Evolutionary conservation across 2,329 filamentous ascomycete species (phyloP).

Genomic region (Alternaria alternata): DNA sequence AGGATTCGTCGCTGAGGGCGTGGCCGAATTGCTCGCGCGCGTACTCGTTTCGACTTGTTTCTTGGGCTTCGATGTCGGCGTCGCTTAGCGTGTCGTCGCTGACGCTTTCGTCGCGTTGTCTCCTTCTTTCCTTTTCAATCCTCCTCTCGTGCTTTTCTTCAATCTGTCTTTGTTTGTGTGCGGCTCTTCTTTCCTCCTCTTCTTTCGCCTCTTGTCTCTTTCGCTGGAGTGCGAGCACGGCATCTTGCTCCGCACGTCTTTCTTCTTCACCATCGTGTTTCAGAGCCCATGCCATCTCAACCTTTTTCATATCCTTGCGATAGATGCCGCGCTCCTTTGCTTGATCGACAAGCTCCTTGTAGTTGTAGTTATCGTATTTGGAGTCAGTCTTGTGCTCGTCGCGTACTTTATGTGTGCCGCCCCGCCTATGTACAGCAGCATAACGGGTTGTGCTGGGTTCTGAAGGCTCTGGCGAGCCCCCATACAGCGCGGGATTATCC

Average conservation of each 20-base stretch:
- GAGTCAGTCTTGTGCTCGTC: slow-evolving; percentile 39
- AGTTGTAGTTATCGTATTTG: slow-evolving; percentile 37
- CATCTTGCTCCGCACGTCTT: slow-evolving; percentile 17
- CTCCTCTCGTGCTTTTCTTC: slow-evolving; percentile 17
- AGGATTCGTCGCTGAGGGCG: slow-evolving; percentile 29
- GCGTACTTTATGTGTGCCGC: slow-evolving; percentile 42
- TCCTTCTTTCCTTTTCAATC: slow-evolving; percentile 11
- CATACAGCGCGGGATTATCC: slow-evolving; percentile 12
- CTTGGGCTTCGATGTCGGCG: background rate
- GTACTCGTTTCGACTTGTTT: slow-evolving; percentile 6
- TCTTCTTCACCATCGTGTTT: slow-evolving; percentile 27
- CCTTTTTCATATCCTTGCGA: slow-evolving; percentile 44
- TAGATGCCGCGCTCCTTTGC: slow-evolving; percentile 32
- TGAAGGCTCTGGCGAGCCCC: background rate
- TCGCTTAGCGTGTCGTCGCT: slow-evolving; percentile 23
- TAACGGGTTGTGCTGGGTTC: slow-evolving; percentile 19
- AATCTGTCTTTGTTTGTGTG: slow-evolving; percentile 3
- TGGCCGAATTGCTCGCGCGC: slow-evolving; percentile 11
- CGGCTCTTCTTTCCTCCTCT: slow-evolving; percentile 18
- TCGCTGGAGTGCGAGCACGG: slow-evolving; percentile 16
- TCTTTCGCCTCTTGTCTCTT: slow-evolving; percentile 19
- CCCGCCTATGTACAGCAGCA: slow-evolving; percentile 33
- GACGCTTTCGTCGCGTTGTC: slow-evolving; percentile 24
- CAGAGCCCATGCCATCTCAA: slow-evolving; percentile 34
- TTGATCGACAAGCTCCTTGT: slow-evolving; percentile 30